Evolutionary conservation across 129 eudicot genomes (phyloP), one percentile per base, ranked within the genome.

Genomic region (Ambrosia artemisiifolia): DNA sequence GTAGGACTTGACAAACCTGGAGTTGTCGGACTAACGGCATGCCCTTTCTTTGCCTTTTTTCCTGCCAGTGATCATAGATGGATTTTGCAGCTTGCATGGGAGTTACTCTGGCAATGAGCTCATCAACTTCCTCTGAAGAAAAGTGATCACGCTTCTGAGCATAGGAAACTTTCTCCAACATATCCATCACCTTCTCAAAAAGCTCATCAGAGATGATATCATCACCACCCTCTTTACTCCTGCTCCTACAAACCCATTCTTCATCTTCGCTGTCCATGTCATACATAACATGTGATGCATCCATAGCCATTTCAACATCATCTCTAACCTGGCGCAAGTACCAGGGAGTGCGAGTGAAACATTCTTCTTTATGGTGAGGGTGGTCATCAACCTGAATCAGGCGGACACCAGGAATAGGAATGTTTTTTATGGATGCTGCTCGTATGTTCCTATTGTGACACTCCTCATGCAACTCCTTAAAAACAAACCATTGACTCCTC

Each of bases 261-360:
- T 93, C 98, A 81, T 93, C 98, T 60, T 89, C 98, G 81, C 92
- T 89, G 66, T 93, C 96, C 95, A 93, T 89, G 86, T 93, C 98
- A 82, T 93, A 93, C 16, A 87, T 66, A 65, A 84, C 75, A 72
- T 54, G 89, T 11, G 84, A 82, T 6, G 82, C 92, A 84, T 93
- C 85, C 95, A 85, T 78, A 2, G 96, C 98, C 95, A 85, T 85
- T 24, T 93, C 98, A 44, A 84, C 84, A 79, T 93, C 98, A 84
- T 73, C 81, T 74, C 85, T 90, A 56, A 87, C 79, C 81, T 93
- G 98, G 63, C 86, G 79, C 64, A 81, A 67, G 81, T 93, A 93
- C 89, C 80, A 84, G 3, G 78, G 57, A 70, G 81, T 75, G 51
- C 86, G 87, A 18, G 76, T 60, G 48, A 82, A 93, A 42, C 79